phyloP scores from a whole-genome alignment of 441 rosid species.

The Pelargonium citronellum region DNA sequence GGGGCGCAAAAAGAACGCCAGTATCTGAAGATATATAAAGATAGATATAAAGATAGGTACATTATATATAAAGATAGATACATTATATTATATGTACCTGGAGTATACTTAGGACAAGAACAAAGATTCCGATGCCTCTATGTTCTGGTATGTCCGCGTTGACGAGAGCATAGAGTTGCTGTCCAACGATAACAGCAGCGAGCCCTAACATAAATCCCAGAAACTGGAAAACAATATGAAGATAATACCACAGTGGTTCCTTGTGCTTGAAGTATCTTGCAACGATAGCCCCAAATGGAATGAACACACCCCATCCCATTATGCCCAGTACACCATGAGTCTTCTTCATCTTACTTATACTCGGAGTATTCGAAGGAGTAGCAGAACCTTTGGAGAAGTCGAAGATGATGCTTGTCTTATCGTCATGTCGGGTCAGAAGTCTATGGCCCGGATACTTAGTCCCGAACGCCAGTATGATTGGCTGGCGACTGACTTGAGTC shows the following conservation, averaged over 20 bases:
- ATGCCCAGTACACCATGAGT: slow-evolving; percentile 70
- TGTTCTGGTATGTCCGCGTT: slow-evolving; percentile 56
- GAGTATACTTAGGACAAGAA: slow-evolving; percentile 59
- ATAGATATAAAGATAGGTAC: no score
- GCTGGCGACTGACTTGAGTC: slow-evolving; percentile 43
- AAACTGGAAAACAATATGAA: slow-evolving; percentile 61
- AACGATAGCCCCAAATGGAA: slow-evolving; percentile 68
- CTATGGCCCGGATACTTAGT: slow-evolving; percentile 44
- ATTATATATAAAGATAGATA: neutral
- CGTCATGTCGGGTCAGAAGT: slow-evolving; percentile 56
- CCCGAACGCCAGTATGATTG: slow-evolving; percentile 68
- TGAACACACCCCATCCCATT: slow-evolving; percentile 71
- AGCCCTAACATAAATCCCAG: slow-evolving; percentile 65
- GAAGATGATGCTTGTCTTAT: slow-evolving; percentile 56
- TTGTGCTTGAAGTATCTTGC: slow-evolving; percentile 76
- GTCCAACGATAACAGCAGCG: slow-evolving; percentile 57
- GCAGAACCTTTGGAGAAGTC: slow-evolving; percentile 72
- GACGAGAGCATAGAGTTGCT: slow-evolving; percentile 49
- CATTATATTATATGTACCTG: slow-evolving; percentile 48
- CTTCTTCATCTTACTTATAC: slow-evolving; percentile 36
- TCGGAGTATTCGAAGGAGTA: slow-evolving; percentile 22
- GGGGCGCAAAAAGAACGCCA: slow-evolving; percentile 79
- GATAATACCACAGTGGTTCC: slow-evolving; percentile 83
- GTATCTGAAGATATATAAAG: no score
- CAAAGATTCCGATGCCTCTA: slow-evolving; percentile 74